Base-by-base conservation (phyloP, 306 rosid genomes). In the Cyamopsis tetragonoloba region DNA sequence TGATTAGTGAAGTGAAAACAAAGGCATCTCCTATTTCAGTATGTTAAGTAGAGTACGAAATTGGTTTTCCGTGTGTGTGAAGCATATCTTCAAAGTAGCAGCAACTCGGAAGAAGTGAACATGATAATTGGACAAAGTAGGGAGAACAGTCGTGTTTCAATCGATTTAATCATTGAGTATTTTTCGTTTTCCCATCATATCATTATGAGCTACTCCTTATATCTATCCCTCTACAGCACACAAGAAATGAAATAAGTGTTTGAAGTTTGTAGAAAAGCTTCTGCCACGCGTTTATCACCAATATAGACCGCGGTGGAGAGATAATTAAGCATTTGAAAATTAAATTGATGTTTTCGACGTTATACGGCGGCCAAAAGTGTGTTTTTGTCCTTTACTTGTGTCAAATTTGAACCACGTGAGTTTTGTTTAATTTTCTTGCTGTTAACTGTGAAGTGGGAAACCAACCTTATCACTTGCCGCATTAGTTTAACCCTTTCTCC, bases 351-450 rank as follows among this genome's bases (percentile, higher is more conserved):
- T 58, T 41, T 65, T 41, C 58, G 66, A 63, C 71, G 27, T 31
- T 75, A 2, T 49, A 17, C 42, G 22, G 17, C n/a, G 20, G 23
- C 9, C 26, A 50, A 71, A 80, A 75, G 84, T 66, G 72, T 2
- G 6, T 1, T 31, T 10, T 75, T 71, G 84, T 80, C 81, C 17
- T 80, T 53, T 11, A 5, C 18, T 58, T 57, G n/a, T 10, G 1
- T 23, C 47, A 38, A 4, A 27, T 1, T 4, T 1, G 14, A 58
- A 22, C 22, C 50, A 38, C 30, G 12, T 1, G 27, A 24, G 23
- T 2, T 41, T 34, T 55, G 23, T 18, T 61, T 70, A 44, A 23
- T 6, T n/a, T n/a, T n/a, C n/a, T n/a, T n/a, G n/a, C n/a, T n/a
- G n/a, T n/a, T n/a, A n/a, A n/a, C 31, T 0, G 13, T 11, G 9